These are phyloP conservation scores for Bryoglossum gracile DNA, from an alignment of 495 filamentous ascomycete species.

Conservation along the genomic window DNA sequence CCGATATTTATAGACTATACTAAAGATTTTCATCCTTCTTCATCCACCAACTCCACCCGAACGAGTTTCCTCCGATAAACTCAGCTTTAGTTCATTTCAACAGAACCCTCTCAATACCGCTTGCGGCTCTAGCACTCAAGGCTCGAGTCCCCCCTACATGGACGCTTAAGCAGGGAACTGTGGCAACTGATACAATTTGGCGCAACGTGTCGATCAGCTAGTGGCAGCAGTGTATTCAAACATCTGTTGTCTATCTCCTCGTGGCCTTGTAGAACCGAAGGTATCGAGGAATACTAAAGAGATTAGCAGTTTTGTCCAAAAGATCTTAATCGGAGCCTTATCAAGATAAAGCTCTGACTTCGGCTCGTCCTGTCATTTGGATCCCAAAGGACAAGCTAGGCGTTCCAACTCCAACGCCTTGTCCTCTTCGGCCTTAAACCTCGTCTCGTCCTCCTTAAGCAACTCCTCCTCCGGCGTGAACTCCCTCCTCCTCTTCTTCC, in stretches of 20 bases:
- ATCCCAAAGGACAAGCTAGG: slow-evolving; percentile 68
- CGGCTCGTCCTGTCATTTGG: slow-evolving; percentile 66
- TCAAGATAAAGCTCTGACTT: slow-evolving; percentile 63
- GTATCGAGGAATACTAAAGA: slow-evolving; percentile 2
- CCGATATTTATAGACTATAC: slow-evolving; percentile 66
- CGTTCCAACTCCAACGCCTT: neutral
- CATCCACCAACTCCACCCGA: slow-evolving; percentile 57
- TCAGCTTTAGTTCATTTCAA: slow-evolving; percentile 81
- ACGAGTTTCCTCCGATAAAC: slow-evolving; percentile 70
- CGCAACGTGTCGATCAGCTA: slow-evolving; percentile 54
- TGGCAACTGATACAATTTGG: slow-evolving; percentile 70
- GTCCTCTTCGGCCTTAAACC: slow-evolving; percentile 4
- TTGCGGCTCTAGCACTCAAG: slow-evolving; percentile 51
- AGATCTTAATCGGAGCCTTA: neutral
- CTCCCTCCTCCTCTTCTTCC: slow-evolving; percentile 4
- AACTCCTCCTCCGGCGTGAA: slow-evolving; percentile 3
- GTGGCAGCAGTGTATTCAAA: slow-evolving; percentile 55
- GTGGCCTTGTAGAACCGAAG: no score
- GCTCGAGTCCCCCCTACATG: slow-evolving; percentile 13
- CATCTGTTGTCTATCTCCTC: slow-evolving; percentile 47
- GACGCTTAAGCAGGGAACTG: slow-evolving; percentile 13
- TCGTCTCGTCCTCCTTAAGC: slow-evolving; percentile 1
- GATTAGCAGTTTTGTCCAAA: neutral
- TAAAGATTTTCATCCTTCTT: slow-evolving; percentile 65
- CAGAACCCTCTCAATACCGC: slow-evolving; percentile 63